Percentiles rank a stretch among this genome's conserved stretches.
Conservation (phyloP, 345 rosid genomes). For the Arabidopsis thaliana region TAIR10.1 NC_003070.9:1469501-1470000, state of each 20-base stretch:
- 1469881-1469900: conserved; percentile 37
- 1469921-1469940: conserved; percentile 67
- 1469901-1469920: conserved; percentile 55
- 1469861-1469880: conserved; percentile 58
- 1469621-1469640: not conserved
- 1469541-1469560: not conserved
- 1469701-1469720: conserved; percentile 72
- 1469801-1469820: conserved; percentile 61
- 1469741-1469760: conserved; percentile 46
- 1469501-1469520: conserved; percentile 48
- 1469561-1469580: conserved; percentile 30
- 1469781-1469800: conserved; percentile 49
- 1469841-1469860: conserved; percentile 61
- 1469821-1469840: conserved; percentile 56
- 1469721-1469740: conserved; percentile 73
- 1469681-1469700: conserved; percentile 73
- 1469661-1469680: conserved; percentile 36
- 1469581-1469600: conserved; percentile 9
- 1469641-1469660: not conserved
- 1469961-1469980: conserved; percentile 50
- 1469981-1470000: conserved; percentile 51
- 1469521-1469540: conserved; percentile 46
- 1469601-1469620: conserved; percentile 33
- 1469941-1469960: conserved; percentile 57
- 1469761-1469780: conserved; percentile 71